Conservation (phyloP, 768 basidiomycete genomes). For the Auricularia sp. region DNA sequence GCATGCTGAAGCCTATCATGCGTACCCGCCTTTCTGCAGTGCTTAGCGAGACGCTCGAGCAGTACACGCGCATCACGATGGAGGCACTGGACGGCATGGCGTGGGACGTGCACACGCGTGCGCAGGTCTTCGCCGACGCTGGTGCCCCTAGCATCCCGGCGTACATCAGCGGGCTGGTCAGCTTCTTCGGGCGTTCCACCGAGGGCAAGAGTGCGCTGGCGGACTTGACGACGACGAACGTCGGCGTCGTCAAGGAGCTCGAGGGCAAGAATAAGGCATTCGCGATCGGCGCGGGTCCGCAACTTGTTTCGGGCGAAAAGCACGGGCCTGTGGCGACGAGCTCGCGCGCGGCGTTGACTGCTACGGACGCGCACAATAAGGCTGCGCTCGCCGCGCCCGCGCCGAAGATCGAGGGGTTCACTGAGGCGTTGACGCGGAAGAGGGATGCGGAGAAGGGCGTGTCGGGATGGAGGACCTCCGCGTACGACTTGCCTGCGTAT, state of each 20-base stretch:
- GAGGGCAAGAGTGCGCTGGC: slow-evolving; percentile 22
- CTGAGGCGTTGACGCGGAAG: slow-evolving; percentile 22
- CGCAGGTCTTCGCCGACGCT: slow-evolving; percentile 56
- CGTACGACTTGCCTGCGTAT: slow-evolving; percentile 21
- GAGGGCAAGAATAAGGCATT: slow-evolving; percentile 31
- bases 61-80: slow-evolving; percentile 42
- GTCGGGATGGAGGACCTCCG: slow-evolving; percentile 27
- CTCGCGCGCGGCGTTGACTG: slow-evolving; percentile 26
- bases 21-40: slow-evolving; percentile 45
- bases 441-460: slow-evolving; percentile 21
- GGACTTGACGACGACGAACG: slow-evolving; percentile 49
- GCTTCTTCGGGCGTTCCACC: slow-evolving; percentile 49
- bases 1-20: slow-evolving; percentile 56
- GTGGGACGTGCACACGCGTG: slow-evolving; percentile 48
- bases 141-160: slow-evolving; percentile 42
- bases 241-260: slow-evolving; percentile 47
- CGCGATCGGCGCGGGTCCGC: slow-evolving; percentile 66
- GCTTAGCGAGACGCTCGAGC: slow-evolving; percentile 46
- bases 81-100: slow-evolving; percentile 47
- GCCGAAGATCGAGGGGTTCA: slow-evolving; percentile 13
- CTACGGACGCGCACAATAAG: slow-evolving; percentile 27
- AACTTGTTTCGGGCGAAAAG: slow-evolving; percentile 60
- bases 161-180: slow-evolving; percentile 55
- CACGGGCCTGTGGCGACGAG: slow-evolving; percentile 45
- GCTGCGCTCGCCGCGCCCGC: slow-evolving; percentile 10